phyloP scores from a whole-genome alignment of 2,329 filamentous ascomycete species.

The Penicillium oxalicum region DNA sequence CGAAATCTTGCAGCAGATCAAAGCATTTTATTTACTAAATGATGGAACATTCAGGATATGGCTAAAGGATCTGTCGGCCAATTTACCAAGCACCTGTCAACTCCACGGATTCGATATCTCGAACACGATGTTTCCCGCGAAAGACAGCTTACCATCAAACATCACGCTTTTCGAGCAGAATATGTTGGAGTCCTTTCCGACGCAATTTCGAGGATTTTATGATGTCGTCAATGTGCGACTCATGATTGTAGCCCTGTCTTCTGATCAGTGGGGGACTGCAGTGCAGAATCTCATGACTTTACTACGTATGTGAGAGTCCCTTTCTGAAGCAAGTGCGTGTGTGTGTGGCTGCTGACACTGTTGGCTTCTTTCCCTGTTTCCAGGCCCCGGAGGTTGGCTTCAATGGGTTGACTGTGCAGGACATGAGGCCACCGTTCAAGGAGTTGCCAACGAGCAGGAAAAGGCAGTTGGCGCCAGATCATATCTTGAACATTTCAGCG shows the following conservation, averaged over 20 bases:
- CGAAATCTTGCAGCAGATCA: neutral
- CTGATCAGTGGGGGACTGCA: neutral
- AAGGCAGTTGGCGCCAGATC: neutral
- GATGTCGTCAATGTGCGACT: slow-evolving; percentile 5
- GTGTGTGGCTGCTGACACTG: neutral
- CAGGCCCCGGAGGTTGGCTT: neutral
- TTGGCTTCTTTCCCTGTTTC: neutral
- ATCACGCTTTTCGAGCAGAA: neutral
- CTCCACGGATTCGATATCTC: neutral
- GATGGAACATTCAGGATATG: neutral
- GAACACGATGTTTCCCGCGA: neutral
- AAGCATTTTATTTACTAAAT: neutral
- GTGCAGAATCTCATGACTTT: slow-evolving; percentile 2
- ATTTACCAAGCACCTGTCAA: neutral
- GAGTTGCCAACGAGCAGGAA: neutral
- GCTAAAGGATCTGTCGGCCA: neutral
- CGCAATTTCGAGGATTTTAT: neutral
- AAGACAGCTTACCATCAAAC: neutral
- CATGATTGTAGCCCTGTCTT: slow-evolving; percentile 3
- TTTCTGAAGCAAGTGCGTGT: neutral
- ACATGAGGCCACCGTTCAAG: neutral
- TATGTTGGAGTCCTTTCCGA: neutral
- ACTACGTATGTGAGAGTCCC: neutral
- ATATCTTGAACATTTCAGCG: neutral
- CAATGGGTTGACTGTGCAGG: neutral